These are phyloP conservation scores for Xylariaceae sp. DNA, from an alignment of 2,329 filamentous ascomycete species.

Conservation along the genomic window DNA sequence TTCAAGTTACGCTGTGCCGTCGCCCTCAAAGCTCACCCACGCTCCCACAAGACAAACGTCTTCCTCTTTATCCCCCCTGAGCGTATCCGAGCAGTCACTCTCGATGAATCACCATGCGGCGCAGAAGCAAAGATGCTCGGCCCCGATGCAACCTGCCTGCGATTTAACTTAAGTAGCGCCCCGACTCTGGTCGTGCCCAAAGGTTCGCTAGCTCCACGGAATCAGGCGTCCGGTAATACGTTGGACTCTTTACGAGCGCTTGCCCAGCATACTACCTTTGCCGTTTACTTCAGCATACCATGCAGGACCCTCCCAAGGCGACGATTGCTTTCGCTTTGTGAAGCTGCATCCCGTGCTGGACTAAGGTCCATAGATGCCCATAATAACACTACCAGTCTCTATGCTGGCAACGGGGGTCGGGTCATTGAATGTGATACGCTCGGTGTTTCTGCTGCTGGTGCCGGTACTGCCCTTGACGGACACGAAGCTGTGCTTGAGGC, in stretches of 20 bases:
- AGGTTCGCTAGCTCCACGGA: conserved; percentile 17
- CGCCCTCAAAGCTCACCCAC: conserved; percentile 15
- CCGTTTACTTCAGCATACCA: conserved; percentile 17
- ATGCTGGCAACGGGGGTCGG: conserved; percentile 16
- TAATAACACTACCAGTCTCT: conserved; percentile 16
- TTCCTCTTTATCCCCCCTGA: conserved; percentile 21
- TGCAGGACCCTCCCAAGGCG: conserved; percentile 11
- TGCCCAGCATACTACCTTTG: conserved; percentile 16
- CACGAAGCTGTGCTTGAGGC: conserved; percentile 8
- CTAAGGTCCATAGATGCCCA: conserved; percentile 14
- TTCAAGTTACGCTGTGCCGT: conserved; percentile 18
- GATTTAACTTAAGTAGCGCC: conserved; percentile 17
- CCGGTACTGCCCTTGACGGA: background rate
- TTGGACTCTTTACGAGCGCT: conserved; percentile 17
- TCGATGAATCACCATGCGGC: conserved; percentile 16
- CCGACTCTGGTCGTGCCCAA: conserved; percentile 18
- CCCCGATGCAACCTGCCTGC: conserved; percentile 16
- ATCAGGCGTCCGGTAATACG: conserved; percentile 15
- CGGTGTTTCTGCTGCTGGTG: background rate
- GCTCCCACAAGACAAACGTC: conserved; percentile 13
- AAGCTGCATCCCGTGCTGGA: conserved; percentile 14
- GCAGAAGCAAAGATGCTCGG: conserved; percentile 11
- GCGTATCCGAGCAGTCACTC: conserved; percentile 13
- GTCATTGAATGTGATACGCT: conserved; percentile 17
- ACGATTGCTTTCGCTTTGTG: conserved; percentile 17